Evolutionary conservation across 371 early-diverging fungal species (phyloP), one percentile per base, ranked within the genome.

Genomic region (Mucor irregularis): DNA sequence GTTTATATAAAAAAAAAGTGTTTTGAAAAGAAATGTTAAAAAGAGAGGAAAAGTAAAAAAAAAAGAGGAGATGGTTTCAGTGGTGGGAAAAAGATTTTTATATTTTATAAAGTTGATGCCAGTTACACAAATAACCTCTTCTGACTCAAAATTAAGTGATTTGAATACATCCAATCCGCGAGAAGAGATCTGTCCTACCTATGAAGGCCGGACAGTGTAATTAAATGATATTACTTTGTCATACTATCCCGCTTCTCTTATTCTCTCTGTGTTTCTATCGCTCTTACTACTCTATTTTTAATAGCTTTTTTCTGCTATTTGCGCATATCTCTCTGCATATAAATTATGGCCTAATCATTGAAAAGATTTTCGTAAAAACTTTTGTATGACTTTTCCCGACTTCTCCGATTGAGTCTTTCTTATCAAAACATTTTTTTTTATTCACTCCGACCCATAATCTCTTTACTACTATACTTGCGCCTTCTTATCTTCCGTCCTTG

Each of bases 41-140:
- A 53, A 53, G 24, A 45, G 21, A 48, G 21, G 42, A n/a, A 51
- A 14, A 45, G 26, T 30, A 37, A 48, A 47, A 39, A 46, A 39
- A 34, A 46, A 35, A 35, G n/a, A 21, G 37, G n/a, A 33, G 16
- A 17, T 38, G 33, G 24, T 2, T 19, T 26, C 3, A 48, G 30
- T 43, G 54, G 56, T 64, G 65, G 66, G 66, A 61, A 66, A 66
- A 66, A 48, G 35, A 38, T 48, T 47, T 48, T 34, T 8, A 17
- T 39, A 21, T 14, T 39, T 50, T 30, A 52, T 30, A 53, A 21
- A 33, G 26, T 44, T 21, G 30, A 26, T 49, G 31, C 25, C 10
- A 22, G 64, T 63, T 43, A 63, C 64, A 63, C 64, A 35, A 52
- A 39, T n/a, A 40, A 40, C 53, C 47, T 48, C 60, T 60, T 60